Conservation (phyloP, 2,329 filamentous ascomycete species). For the Clonostachys rhizophaga region DNA sequence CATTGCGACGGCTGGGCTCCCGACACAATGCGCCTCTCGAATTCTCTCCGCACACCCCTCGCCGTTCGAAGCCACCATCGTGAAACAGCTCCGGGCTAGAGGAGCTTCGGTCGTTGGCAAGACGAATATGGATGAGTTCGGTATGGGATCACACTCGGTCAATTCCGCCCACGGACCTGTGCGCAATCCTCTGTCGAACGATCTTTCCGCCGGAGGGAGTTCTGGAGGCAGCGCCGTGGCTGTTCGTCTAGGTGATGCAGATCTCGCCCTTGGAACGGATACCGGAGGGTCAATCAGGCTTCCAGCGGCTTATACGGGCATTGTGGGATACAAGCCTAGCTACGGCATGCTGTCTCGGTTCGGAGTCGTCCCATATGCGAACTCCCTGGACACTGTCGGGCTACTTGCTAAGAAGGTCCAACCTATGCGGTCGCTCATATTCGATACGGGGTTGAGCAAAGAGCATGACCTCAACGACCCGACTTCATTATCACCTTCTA, state of each 20-base stretch:
- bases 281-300: conserved; percentile 86
- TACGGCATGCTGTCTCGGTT: conserved; percentile 83
- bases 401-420: conserved; percentile 56
- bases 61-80: conserved; percentile 79
- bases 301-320: conserved; percentile 80
- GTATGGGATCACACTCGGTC: conserved; percentile 84
- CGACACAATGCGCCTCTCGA: conserved; percentile 79
- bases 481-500: conserved; percentile 58
- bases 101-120: conserved; percentile 69
- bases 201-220: conserved; percentile 75
- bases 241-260: conserved; percentile 56
- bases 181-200: conserved; percentile 35
- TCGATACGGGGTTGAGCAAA: conserved; percentile 40
- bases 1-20: conserved; percentile 59
- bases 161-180: conserved; percentile 68
- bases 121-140: conserved; percentile 93
- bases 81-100: conserved; percentile 58
- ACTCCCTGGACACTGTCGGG: conserved; percentile 88
- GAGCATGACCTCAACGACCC: conserved; percentile 68
- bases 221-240: conserved; percentile 91
- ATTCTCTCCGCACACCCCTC: conserved; percentile 68
- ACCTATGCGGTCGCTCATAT: conserved; percentile 44
- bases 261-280: conserved; percentile 80
- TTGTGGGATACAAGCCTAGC: conserved; percentile 84
- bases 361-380: conserved; percentile 87